Conservation (phyloP, 768 basidiomycete species). For the Phanerochaete carnosa region DNA sequence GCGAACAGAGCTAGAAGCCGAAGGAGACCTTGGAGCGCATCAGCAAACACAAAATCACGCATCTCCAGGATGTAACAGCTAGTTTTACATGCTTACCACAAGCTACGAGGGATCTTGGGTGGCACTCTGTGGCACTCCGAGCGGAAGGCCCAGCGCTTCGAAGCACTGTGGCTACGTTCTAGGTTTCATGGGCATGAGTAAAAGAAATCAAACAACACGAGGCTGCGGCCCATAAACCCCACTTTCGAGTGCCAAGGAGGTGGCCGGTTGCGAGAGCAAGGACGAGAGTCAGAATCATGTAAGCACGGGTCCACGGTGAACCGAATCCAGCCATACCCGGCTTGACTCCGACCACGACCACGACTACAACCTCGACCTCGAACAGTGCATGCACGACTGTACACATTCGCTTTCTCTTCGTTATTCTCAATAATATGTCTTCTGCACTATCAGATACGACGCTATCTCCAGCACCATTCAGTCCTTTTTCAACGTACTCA, state of each 20-base stretch:
- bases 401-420: slow-evolving; percentile 18
- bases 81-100: too few relatives aligned
- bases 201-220: neutral
- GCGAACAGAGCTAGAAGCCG: too few relatives aligned
- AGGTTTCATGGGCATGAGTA: neutral
- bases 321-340: neutral
- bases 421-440: slow-evolving; percentile 22
- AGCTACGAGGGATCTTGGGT: too few relatives aligned
- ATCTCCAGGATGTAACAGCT: too few relatives aligned
- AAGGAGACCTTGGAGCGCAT: too few relatives aligned
- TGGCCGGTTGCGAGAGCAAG: neutral
- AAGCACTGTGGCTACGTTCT: neutral
- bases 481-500: slow-evolving; percentile 33
- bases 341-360: slow-evolving; percentile 9
- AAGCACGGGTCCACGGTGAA: neutral
- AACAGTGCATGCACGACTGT: slow-evolving; percentile 18
- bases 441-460: slow-evolving; percentile 32
- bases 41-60: too few relatives aligned
- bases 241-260: neutral
- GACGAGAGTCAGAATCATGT: neutral
- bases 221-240: neutral
- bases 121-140: neutral
- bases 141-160: neutral
- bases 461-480: slow-evolving; percentile 34
- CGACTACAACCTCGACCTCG: neutral